Percentiles rank a stretch among this genome's conserved stretches.
These are phyloP conservation scores for Phytophthora hibernalis DNA, from an alignment of 352 stramenopile genomes.

Conservation along the genomic window DNA sequence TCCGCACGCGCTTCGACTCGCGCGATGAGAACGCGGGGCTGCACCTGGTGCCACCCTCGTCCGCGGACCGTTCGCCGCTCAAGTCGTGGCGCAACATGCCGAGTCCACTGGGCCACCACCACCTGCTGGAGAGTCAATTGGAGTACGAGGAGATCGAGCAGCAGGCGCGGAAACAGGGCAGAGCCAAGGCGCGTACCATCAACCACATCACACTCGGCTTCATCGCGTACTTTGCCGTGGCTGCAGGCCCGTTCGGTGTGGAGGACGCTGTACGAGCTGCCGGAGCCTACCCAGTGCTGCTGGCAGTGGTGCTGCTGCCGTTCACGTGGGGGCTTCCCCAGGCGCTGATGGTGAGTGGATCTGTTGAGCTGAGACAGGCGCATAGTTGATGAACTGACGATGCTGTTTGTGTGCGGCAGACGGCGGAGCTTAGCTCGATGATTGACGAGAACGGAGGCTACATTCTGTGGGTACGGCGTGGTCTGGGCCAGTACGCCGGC, in stretches of 20 bases:
- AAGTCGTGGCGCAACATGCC: slow-evolving; percentile 80
- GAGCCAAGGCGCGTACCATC: slow-evolving; percentile 67
- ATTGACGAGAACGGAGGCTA: slow-evolving; percentile 89
- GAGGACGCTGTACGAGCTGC: slow-evolving; percentile 80
- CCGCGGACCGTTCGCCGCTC: slow-evolving; percentile 74
- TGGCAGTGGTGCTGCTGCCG: slow-evolving; percentile 75
- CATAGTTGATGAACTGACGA: background rate
- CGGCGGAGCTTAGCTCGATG: slow-evolving; percentile 84
- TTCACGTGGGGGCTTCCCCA: slow-evolving; percentile 88
- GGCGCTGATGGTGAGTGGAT: slow-evolving; percentile 70
- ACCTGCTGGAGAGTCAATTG: slow-evolving; percentile 55
- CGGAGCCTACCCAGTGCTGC: slow-evolving; percentile 70
- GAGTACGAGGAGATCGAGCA: slow-evolving; percentile 50
- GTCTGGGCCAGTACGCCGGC: slow-evolving; percentile 79
- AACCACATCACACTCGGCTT: slow-evolving; percentile 86
- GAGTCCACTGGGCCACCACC: slow-evolving; percentile 54
- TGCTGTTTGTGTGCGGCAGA: slow-evolving; percentile 41
- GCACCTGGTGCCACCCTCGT: slow-evolving; percentile 79
- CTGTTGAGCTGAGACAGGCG: background rate
- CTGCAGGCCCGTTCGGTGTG: slow-evolving; percentile 78
- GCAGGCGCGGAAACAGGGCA: slow-evolving; percentile 33
- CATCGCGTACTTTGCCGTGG: slow-evolving; percentile 87
- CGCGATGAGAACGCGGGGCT: slow-evolving; percentile 54
- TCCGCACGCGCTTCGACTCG: slow-evolving; percentile 76
- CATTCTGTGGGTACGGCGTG: slow-evolving; percentile 86